Base-by-base conservation (phyloP, 148 eudicot species). In the Cornus kousa region DNA sequence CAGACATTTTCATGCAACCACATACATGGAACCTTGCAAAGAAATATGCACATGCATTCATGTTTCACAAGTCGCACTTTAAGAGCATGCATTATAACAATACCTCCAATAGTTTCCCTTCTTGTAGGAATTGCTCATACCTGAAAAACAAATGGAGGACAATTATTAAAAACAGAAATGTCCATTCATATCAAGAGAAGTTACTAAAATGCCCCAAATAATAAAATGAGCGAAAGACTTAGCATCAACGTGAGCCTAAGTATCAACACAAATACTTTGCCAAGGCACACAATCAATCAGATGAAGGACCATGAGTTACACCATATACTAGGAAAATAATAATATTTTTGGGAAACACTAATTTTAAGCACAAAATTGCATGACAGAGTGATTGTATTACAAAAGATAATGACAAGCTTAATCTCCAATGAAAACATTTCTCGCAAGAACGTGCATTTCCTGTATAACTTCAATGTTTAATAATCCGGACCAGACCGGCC, bases 21-120 rank as follows among this genome's bases (percentile, higher is more conserved):
- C 66, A 62, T 3, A 19, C 32, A 19, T 75, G 16, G 66, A 33
- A 67, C 57, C n/a, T 67, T 20, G 68, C 31, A 12, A 10, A 35
- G 7, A 64, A 16, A 68, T 46, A 67, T 3, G 28, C 24, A 43
- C 46, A 68, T 48, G 40, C 35, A 48, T 67, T 57, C 20, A 64
- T 43, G 62, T 11, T 6, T 37, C 16, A 71, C 28, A 80, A 28
- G 67, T 19, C 65, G 22, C 71, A 77, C 19, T 50, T 68, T 22
- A 78, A 55, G 50, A 72, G 65, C 28, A 68, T n/a, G 20, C 62
- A 82, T 31, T 12, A 77, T 16, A 67, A 48, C 13, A 62, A 64
- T 87, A 91, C 95, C 93, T 91, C 93, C 87, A 91, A 80, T 72
- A 91, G 86, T 80, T 87, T 88, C 65, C 93, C 95, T 77, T 88